Evolutionary conservation across 306 rosid genomes (phyloP).

Genomic region (Acacia melanoxylon): DNA sequence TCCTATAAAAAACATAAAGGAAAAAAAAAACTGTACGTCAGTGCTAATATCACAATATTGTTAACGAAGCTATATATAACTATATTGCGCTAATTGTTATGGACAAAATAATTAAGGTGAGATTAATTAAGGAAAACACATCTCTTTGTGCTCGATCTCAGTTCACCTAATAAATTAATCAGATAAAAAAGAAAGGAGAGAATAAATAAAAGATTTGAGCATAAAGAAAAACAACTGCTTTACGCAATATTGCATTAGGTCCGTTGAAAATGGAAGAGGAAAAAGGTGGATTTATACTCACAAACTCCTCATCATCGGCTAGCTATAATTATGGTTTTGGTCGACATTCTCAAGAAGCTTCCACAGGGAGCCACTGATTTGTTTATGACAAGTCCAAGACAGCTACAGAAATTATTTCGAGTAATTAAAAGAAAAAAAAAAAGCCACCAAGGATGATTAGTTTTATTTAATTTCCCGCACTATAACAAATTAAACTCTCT

Average conservation of each 20-base stretch:
- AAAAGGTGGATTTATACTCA: background rate
- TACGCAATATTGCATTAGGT: background rate
- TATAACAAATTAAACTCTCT: background rate
- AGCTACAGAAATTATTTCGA: background rate
- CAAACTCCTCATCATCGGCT: conserved; percentile 21
- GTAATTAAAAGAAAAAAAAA: background rate
- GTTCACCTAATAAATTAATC: background rate
- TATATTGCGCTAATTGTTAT: background rate
- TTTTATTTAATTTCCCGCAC: background rate
- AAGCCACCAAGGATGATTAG: background rate
- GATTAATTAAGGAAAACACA: too few relatives aligned
- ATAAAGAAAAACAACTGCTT: background rate
- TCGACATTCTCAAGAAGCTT: conserved; percentile 3
- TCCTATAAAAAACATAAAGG: background rate
- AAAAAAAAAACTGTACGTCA: too few relatives aligned
- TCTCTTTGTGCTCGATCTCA: background rate
- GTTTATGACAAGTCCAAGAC: background rate
- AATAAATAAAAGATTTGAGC: background rate
- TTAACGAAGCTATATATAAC: background rate
- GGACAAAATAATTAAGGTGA: background rate
- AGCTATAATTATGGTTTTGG: background rate
- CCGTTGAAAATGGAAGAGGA: background rate
- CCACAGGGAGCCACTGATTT: background rate
- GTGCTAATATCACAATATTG: background rate
- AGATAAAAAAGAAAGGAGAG: background rate